Base-by-base conservation (phyloP, 768 basidiomycete genomes). In the Mycena epipterygia region DNA sequence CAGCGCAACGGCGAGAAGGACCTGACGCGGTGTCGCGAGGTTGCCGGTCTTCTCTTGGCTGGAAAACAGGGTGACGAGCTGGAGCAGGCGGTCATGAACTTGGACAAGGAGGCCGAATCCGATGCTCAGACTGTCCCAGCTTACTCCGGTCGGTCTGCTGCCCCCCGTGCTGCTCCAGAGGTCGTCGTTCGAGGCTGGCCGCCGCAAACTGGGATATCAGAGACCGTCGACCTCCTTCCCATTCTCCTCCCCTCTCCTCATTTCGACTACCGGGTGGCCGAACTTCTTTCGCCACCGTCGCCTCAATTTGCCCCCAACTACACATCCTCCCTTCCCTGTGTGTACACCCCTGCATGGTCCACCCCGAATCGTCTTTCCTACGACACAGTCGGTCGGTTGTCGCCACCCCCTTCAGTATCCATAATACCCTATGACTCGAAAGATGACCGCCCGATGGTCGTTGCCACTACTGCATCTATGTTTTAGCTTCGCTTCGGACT, bases 11-110 rank as follows among this genome's bases (percentile, higher is more conserved):
- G 86, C 37, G 74, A 69, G 23, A 81, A 83, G 62, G 89, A 90
- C 68, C 79, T 84, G 58, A 76, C 79, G 58, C 88, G 89, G 14
- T 89, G 86, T 77, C 80, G 83, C 72, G 78, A 81, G 48, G 83
- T 90, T 39, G 89, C 89, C 0, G 82, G 86, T 30, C 76, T 90
- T 9, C 77, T 90, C 56, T 79, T 87, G 52, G 79, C 82, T 0
- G 90, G 90, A 5, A 88, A 88, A 71, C 66, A 81, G 30, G 89
- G 89, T 16, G 73, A 80, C 16, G 88, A 88, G 29, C 78, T 90
- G 21, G 84, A 84, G 63, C 76, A 68, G 35, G 88, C 87, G 1
- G 81, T 88, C 69, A 81, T 77, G 67, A 66, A 75, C 51, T 79
- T 88, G 19, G 79, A 76, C 42, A 55, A 77, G 32, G 32, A 59